A percentile compares a stretch with the other conserved stretches of the same genome.
Evolutionary conservation across 139 green algal species (phyloP).

Genomic region (Yamagishiella unicocca): DNA sequence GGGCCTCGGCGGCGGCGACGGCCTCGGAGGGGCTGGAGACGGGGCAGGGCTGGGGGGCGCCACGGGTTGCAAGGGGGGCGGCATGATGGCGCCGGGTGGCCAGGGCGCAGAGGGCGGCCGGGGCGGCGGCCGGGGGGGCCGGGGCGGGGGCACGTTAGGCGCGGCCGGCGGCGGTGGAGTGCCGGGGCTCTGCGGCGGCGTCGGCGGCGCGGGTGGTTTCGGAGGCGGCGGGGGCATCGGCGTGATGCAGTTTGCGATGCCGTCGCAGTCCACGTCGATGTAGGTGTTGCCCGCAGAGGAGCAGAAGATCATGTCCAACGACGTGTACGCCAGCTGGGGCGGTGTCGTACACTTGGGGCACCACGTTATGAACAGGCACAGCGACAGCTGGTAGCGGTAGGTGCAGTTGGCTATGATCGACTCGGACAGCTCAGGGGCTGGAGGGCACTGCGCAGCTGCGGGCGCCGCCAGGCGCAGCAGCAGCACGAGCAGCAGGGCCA

Average conservation of each 20-base stretch:
- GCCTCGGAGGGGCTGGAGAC: background rate
- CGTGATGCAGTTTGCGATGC: background rate
- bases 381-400: conserved; percentile 4
- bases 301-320: conserved; percentile 28
- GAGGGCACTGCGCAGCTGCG: conserved; percentile 26
- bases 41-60: background rate
- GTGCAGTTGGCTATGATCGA: background rate
- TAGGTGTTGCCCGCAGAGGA: background rate
- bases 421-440: background rate
- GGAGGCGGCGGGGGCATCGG: background rate
- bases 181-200: background rate
- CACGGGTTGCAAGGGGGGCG: background rate
- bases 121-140: background rate
- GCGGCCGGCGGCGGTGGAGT: background rate
- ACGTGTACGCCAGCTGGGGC: conserved; percentile 10
- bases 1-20: background rate
- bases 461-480: background rate
- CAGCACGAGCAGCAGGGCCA: background rate
- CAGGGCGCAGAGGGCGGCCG: background rate
- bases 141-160: background rate
- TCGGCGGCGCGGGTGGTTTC: background rate
- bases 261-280: conserved; percentile 18
- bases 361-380: conserved; percentile 31
- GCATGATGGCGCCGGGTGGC: background rate
- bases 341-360: conserved; percentile 31